phyloP scores from a whole-genome alignment of 139 green algal genomes.

The Chlorella vulgaris region DNA sequence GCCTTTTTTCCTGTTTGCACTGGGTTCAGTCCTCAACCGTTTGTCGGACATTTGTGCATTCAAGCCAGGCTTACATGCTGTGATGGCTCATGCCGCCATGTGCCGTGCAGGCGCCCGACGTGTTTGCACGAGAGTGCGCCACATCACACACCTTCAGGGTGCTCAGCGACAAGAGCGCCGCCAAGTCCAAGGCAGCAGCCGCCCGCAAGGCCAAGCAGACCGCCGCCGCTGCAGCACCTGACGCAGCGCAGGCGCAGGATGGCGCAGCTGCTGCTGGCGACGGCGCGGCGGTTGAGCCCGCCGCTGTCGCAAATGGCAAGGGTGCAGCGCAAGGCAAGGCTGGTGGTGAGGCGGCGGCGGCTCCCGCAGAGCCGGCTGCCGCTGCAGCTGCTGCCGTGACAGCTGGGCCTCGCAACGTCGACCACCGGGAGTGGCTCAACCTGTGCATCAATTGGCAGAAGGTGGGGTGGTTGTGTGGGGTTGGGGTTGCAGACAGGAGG shows the following conservation, averaged over 20 bases:
- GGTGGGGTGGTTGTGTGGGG: not conserved
- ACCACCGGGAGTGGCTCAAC: constrained; percentile 31
- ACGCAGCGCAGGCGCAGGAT: too few species aligned
- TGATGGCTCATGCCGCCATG: not conserved
- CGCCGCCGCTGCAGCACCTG: not conserved
- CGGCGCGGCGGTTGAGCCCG: too few species aligned
- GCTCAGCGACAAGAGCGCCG: not conserved
- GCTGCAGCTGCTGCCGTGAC: not conserved
- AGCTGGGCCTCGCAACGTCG: constrained; percentile 1
- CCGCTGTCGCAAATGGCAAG: too few species aligned
- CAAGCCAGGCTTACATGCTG: too few species aligned
- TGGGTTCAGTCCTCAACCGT: too few species aligned
- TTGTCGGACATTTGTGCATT: too few species aligned
- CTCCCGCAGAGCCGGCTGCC: not conserved
- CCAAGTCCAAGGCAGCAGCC: not conserved
- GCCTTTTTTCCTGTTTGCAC: too few species aligned
- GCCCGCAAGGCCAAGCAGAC: not conserved
- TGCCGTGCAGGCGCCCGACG: not conserved
- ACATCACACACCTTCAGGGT: constrained; percentile 28
- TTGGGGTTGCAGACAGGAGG: not conserved
- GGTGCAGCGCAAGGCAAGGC: not conserved
- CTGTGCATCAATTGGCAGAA: constrained; percentile 36
- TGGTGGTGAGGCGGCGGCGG: not conserved
- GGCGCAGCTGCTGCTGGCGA: too few species aligned
- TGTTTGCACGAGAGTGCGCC: constrained; percentile 49